A percentile compares a stretch with the other conserved stretches of the same genome.
Conservation (phyloP, 768 basidiomycete species). For the Tricholoma terreum region DNA sequence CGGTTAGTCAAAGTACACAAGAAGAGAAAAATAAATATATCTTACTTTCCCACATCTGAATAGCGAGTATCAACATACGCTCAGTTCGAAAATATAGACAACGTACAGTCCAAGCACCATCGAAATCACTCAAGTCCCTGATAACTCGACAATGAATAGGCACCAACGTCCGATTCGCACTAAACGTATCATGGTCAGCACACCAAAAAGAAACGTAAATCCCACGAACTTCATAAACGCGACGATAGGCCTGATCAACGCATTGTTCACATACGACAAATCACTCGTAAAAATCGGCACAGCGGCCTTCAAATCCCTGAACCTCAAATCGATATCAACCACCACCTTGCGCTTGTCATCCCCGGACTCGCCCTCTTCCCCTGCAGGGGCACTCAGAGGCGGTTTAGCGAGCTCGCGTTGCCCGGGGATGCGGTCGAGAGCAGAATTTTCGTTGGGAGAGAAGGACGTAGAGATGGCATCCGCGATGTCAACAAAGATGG, state of each 20-base stretch:
- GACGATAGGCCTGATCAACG: slow-evolving; percentile 91
- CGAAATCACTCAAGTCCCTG: slow-evolving; percentile 82
- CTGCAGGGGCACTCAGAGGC: slow-evolving; percentile 70
- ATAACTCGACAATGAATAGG: slow-evolving; percentile 91
- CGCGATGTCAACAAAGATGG: slow-evolving; percentile 84
- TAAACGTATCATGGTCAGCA: slow-evolving; percentile 29
- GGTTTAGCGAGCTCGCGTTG: slow-evolving; percentile 86
- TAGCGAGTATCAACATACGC: slow-evolving; percentile 12
- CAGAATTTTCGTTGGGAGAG: slow-evolving; percentile 34
- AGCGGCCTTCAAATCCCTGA: slow-evolving; percentile 92
- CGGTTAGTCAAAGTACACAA: slow-evolving; percentile 13
- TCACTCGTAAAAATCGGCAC: slow-evolving; percentile 91
- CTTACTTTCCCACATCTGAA: slow-evolving; percentile 91
- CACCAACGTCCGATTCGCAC: slow-evolving; percentile 89
- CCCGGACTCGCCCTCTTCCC: slow-evolving; percentile 30
- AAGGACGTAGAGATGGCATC: slow-evolving; percentile 78
- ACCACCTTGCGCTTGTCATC: slow-evolving; percentile 51
- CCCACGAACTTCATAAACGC: slow-evolving; percentile 92
- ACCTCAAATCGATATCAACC: slow-evolving; percentile 91
- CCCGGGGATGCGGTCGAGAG: slow-evolving; percentile 68
- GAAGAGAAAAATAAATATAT: background rate
- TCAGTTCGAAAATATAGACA: slow-evolving; percentile 4
- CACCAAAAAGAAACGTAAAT: background rate
- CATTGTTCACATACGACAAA: slow-evolving; percentile 88
- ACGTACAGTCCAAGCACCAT: slow-evolving; percentile 94